Base-by-base conservation (phyloP, 352 stramenopile genomes). In the Globisporangium apiculatum region DNA sequence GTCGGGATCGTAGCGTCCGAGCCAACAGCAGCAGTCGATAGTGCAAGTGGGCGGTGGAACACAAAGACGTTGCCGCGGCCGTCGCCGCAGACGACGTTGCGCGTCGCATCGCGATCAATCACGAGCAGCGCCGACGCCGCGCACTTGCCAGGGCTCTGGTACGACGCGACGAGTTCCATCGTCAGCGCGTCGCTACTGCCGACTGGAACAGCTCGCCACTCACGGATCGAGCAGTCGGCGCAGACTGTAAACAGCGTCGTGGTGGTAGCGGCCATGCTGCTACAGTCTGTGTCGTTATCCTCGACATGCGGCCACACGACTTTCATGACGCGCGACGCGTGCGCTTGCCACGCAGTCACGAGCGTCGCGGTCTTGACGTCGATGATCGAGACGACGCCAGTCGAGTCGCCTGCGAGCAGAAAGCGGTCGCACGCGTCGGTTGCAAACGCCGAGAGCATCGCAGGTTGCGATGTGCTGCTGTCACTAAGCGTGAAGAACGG, bases 11-110 rank as follows among this genome's bases (percentile, higher is more conserved):
- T 47, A 9, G 48, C 31, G 51, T 55, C 37, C 8, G 48, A 40
- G 12, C 54, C 41, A n/a, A 12, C 40, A 41, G 57, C 37, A 36
- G 55, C 38, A 17, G 15, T n/a, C 6, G 37, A 10, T 10, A 14
- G 11, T 1, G 48, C 2, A 10, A 84, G 61, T 3, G 64, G 50
- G 4, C 78, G 76, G 2, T 72, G 45, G 53, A 90, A 95, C 0
- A 75, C 64, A 42, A 80, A 91, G 0, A 95, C 48, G 55, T 75
- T 90, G 14, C 79, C 86, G 43, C 85, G 78, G 0, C 81, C 80
- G 53, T 95, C 86, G 8, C 83, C 86, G 51, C 69, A 79, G n/a
- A 89, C 60, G 15, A 94, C 53, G 64, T 80, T 84, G 42, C 79
- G 71, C 6, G 68, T 83, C 18, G 31, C 53, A 7, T 37, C 55